Conservation (phyloP, 2,329 filamentous ascomycete genomes). For the Colletotrichum zoysiae region DNA sequence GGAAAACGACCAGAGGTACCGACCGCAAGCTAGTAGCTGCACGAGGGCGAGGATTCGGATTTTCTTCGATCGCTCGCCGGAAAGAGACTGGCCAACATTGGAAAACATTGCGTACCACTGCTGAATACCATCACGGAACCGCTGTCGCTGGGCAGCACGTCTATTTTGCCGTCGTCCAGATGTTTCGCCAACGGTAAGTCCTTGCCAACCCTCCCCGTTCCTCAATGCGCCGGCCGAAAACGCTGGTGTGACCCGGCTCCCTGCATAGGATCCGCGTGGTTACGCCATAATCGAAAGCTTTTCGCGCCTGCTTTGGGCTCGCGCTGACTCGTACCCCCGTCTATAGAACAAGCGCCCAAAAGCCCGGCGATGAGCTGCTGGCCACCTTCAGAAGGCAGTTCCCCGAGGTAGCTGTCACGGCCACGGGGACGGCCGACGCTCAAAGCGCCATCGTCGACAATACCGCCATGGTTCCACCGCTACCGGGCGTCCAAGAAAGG, state of each 20-base stretch:
- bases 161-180: constrained; percentile 38
- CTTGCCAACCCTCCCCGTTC: constrained; percentile 21
- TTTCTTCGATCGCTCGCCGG: constrained; percentile 27
- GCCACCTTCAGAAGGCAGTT: constrained; percentile 87
- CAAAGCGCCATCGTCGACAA: constrained; percentile 51
- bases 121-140: constrained; percentile 31
- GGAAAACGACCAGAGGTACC: constrained; percentile 3
- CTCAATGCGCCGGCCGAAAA: constrained; percentile 36
- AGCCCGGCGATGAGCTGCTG: constrained; percentile 87
- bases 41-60: constrained; percentile 30
- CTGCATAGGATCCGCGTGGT: constrained; percentile 25
- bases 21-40: constrained; percentile 12
- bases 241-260: constrained; percentile 30
- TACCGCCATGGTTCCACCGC: constrained; percentile 26
- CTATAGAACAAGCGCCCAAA: constrained; percentile 80
- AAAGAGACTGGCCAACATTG: constrained; percentile 22
- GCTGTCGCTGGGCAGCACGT: constrained; percentile 46
- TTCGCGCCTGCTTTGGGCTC: constrained; percentile 25
- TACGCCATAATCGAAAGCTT: constrained; percentile 31
- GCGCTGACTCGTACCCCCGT: constrained; percentile 32
- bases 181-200: constrained; percentile 54
- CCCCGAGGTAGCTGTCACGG: constrained; percentile 74
- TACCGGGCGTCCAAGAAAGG: constrained; percentile 39
- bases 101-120: constrained; percentile 7
- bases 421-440: constrained; percentile 58